Conservation (phyloP, 2,329 filamentous ascomycete species). For the Pyrenochaeta sp. region DNA sequence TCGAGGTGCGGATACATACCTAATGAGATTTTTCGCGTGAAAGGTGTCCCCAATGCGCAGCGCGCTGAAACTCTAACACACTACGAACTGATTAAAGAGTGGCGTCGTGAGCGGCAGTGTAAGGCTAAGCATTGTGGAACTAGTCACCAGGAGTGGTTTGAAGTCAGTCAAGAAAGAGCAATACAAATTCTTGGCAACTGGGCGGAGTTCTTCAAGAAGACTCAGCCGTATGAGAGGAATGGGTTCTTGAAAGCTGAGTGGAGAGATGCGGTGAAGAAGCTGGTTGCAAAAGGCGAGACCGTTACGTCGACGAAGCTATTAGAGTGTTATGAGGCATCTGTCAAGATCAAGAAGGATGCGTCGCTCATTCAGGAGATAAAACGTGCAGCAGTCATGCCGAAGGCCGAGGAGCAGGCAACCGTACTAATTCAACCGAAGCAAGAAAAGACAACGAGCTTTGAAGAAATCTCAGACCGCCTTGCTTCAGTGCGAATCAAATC, state of each 20-base stretch:
- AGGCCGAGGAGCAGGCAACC: no score
- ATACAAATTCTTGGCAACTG: conserved; percentile 7
- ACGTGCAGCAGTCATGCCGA: no score
- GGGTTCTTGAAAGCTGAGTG: background rate
- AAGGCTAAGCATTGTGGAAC: background rate
- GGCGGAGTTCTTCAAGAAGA: conserved; percentile 11
- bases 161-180: conserved; percentile 11
- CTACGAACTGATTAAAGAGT: conserved; percentile 18
- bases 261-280: background rate
- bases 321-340: background rate
- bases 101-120: conserved; percentile 11
- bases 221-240: background rate
- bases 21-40: conserved; percentile 6
- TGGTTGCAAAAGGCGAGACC: background rate
- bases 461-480: no score
- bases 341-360: background rate
- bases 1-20: conserved; percentile 12
- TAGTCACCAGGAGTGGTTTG: conserved; percentile 13
- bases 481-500: no score
- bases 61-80: conserved; percentile 19
- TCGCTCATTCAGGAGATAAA: no score
- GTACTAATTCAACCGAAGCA: no score
- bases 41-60: conserved; percentile 12
- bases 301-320: background rate
- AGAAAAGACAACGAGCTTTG: no score